Base-by-base conservation (phyloP, 225 moss, liverwort and hornwort genomes). In the Physcomitrellopsis africana region DNA sequence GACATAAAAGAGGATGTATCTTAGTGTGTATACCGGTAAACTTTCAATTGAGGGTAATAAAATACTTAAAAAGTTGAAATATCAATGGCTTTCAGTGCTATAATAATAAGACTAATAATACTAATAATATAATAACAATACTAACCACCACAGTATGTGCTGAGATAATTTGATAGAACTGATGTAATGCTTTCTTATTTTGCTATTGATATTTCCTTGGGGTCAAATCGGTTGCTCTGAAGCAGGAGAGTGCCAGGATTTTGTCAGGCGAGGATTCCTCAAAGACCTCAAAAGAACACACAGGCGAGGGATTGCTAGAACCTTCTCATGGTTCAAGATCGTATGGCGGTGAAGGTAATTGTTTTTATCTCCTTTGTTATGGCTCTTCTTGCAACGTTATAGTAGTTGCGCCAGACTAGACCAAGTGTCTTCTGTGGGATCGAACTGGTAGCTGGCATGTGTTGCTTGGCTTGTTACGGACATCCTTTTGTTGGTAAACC, bases 261-360 rank as follows among this genome's bases (percentile, higher is more conserved):
- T 49, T 78, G 11, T 65, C 68, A 70, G 54, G 76, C 63, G 76
- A 82, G 60, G 69, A 62, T 82, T 52, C 51, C 13, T 51, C 77
- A 1, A 79, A 76, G 72, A 58, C 27, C 68, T 65, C 65, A 42
- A 78, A 58, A 46, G 62, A 32, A 16, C 77, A 75, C 10, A 42
- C 51, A 29, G 58, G 56, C 55, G 69, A 83, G 63, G 79, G 70
- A 67, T 67, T 61, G 29, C 61, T 72, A 68, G 84, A 72, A 68
- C 45, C 67, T 72, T 72, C 76, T 77, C 72, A 65, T 75, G 73
- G 75, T 69, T 80, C 89, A 62, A 87, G 84, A 74, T 69, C 77
- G 26, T 80, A 77, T 68, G 78, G 80, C 74, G 85, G 76, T 80
- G 82, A 70, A 79, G 93, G 90, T 96, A 76, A 22, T 77, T 73